A percentile compares a stretch with the other conserved stretches of the same genome.
Conservation (phyloP, 1,284 basidiomycete genomes). For the Ustilago trichophora region DNA sequence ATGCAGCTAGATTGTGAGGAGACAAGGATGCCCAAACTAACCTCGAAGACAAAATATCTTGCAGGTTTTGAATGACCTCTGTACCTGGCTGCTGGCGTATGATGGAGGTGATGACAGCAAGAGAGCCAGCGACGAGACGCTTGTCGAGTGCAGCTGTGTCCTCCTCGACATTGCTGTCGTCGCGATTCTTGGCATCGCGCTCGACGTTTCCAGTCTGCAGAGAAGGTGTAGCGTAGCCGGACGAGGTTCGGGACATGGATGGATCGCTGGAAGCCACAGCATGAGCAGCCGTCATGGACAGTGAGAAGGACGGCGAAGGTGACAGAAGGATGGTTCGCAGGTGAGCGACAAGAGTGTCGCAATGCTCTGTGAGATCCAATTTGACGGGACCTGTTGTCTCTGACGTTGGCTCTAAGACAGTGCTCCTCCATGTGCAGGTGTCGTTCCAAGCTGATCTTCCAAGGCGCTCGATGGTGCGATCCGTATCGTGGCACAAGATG, state of each 20-base stretch:
- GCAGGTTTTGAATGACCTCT: constrained; percentile 28
- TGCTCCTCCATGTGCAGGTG: constrained; percentile 18
- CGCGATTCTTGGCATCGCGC: constrained; percentile 63
- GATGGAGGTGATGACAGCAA: constrained; percentile 49
- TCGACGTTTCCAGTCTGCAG: constrained; percentile 20
- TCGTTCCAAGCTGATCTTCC: constrained; percentile 72
- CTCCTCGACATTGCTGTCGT: constrained; percentile 64
- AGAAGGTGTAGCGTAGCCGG: constrained; percentile 28
- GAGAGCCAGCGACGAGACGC: constrained; percentile 58
- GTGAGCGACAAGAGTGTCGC: constrained; percentile 36
- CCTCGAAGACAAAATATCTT: constrained; percentile 37
- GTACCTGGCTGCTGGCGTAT: constrained; percentile 12
- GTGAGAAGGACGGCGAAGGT: constrained; percentile 42
- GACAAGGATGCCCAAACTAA: constrained; percentile 52
- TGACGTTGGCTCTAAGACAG: not conserved
- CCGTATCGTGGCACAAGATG: constrained; percentile 77
- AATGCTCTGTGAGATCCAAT: constrained; percentile 27
- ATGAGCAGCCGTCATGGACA: constrained; percentile 47
- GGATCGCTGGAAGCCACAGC: constrained; percentile 23
- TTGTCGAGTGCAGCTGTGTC: constrained; percentile 57
- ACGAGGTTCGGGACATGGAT: constrained; percentile 28
- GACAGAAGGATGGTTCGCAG: constrained; percentile 45
- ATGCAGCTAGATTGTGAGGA: constrained; percentile 17
- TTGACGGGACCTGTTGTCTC: not conserved
- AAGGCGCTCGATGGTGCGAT: constrained; percentile 72